These are phyloP conservation scores for Arachnomyces sp. DNA, from an alignment of 2,329 filamentous ascomycete species.

Conservation along the genomic window DNA sequence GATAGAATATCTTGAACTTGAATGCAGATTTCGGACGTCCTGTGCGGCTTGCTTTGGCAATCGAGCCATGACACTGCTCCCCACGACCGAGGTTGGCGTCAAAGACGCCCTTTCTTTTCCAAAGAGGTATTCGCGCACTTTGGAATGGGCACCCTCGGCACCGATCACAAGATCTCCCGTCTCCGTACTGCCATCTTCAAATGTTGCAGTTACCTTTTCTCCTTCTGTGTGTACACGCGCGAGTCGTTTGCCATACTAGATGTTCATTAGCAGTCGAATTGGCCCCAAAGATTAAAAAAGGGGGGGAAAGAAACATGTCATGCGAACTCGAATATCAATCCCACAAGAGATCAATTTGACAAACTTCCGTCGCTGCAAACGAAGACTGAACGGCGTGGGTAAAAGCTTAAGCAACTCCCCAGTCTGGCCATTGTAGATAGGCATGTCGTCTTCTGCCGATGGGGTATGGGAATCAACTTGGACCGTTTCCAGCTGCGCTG, in stretches of 20 bases:
- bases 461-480: conserved; percentile 21
- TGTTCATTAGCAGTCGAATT: neutral
- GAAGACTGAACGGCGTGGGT: conserved; percentile 20
- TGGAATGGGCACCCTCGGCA: conserved; percentile 10
- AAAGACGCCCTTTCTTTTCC: conserved; percentile 10
- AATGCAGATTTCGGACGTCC: conserved; percentile 5
- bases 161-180: conserved; percentile 9
- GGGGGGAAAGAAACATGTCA: conserved; percentile 2
- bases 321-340: conserved; percentile 21
- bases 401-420: conserved; percentile 19
- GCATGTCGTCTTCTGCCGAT: conserved; percentile 15
- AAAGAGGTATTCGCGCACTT: conserved; percentile 8
- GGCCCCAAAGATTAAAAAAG: neutral
- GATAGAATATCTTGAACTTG: conserved; percentile 5
- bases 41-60: conserved; percentile 4
- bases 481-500: conserved; percentile 14
- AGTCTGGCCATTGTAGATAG: conserved; percentile 19
- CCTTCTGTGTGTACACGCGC: conserved; percentile 2
- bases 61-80: conserved; percentile 3
- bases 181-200: conserved; percentile 9
- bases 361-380: conserved; percentile 21
- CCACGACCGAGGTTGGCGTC: conserved; percentile 4
- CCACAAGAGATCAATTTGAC: conserved; percentile 19
- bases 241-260: conserved; percentile 10
- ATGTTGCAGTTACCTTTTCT: conserved; percentile 5